phyloP scores from a whole-genome alignment of 768 basidiomycete genomes.

The Tylopilus cervinicoccineus region DNA sequence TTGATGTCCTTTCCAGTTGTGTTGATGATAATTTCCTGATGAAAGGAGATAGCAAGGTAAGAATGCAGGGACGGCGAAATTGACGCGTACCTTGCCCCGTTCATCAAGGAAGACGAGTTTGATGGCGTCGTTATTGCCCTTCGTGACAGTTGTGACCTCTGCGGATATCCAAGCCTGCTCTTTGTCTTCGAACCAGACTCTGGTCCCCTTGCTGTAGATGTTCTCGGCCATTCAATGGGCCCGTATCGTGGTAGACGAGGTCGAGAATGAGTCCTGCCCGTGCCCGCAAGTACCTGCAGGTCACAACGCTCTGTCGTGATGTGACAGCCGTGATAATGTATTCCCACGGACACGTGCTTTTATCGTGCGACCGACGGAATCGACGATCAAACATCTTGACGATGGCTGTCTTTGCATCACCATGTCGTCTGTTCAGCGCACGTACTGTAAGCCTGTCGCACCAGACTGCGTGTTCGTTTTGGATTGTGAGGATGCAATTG shows the following conservation, averaged over 20 bases:
- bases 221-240: slow-evolving; percentile 84
- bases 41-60: not conserved
- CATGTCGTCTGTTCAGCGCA: too few species aligned
- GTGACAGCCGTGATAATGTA: slow-evolving; percentile 21
- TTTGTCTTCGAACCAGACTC: slow-evolving; percentile 93
- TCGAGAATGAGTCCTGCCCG: slow-evolving; percentile 10
- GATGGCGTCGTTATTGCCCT: slow-evolving; percentile 67
- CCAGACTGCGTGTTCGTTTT: too few species aligned
- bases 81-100: slow-evolving; percentile 72
- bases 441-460: too few species aligned
- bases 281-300: not conserved
- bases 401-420: too few species aligned
- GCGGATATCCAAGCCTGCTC: slow-evolving; percentile 93
- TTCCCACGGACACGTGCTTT: slow-evolving; percentile 21
- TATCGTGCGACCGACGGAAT: too few species aligned
- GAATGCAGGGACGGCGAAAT: slow-evolving; percentile 7
- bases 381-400: too few species aligned
- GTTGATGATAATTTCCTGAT: slow-evolving; percentile 72
- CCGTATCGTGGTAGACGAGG: slow-evolving; percentile 20
- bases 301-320: slow-evolving; percentile 13
- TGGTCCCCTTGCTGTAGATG: slow-evolving; percentile 86
- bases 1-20: slow-evolving; percentile 80
- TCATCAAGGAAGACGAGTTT: slow-evolving; percentile 86
- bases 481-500: too few species aligned
- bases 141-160: slow-evolving; percentile 66